Evolutionary conservation across 495 filamentous ascomycete species (phyloP).

Genomic region (Penicillium turbatum): DNA sequence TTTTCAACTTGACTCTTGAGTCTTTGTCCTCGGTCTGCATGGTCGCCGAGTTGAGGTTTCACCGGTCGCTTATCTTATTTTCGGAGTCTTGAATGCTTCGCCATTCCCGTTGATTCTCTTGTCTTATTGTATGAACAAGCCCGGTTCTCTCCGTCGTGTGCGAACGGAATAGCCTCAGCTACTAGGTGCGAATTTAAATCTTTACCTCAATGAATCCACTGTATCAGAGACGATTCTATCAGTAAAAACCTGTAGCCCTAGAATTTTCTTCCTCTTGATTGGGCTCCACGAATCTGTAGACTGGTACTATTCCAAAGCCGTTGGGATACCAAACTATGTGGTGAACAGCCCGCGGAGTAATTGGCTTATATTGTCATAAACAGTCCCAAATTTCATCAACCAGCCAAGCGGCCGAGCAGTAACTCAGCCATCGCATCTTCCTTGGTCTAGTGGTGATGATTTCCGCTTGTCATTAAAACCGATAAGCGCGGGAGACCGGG

Average conservation of each 20-base stretch:
- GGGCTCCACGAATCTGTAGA: too few species aligned
- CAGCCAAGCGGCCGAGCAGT: conserved; percentile 31
- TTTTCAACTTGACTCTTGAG: neutral
- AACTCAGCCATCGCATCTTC: conserved; percentile 28
- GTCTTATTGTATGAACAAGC: neutral
- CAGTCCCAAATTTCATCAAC: neutral
- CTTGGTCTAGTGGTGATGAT: conserved; percentile 53
- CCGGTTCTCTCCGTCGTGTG: neutral
- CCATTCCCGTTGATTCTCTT: neutral
- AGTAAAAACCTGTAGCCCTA: too few species aligned
- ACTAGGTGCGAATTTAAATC: neutral
- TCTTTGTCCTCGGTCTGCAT: neutral
- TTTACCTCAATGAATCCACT: neutral
- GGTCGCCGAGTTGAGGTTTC: neutral
- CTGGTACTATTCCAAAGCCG: too few species aligned
- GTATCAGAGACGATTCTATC: too few species aligned
- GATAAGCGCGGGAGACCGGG: conserved; percentile 49
- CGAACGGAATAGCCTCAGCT: neutral
- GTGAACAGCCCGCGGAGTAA: too few species aligned
- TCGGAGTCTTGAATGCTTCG: neutral
- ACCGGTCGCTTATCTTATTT: neutral
- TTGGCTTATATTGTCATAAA: neutral
- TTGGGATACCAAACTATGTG: too few species aligned
- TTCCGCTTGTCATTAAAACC: conserved; percentile 49
- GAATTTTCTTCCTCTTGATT: too few species aligned